Base-by-base conservation (phyloP, 2,329 filamentous ascomycete species). In the Coleophoma cylindrospora region DNA sequence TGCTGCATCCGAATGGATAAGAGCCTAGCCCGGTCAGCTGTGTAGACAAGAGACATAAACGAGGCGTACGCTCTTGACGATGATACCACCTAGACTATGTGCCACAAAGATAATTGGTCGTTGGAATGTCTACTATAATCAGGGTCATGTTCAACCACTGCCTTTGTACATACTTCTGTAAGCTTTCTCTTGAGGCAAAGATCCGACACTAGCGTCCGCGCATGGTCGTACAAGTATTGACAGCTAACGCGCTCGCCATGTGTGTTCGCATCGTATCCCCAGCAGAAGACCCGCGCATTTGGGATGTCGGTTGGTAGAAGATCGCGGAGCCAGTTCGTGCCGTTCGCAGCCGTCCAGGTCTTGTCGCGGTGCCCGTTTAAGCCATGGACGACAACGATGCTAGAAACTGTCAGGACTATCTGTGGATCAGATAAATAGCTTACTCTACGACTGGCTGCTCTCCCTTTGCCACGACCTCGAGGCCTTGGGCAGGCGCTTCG, bases 271-370 rank as follows among this genome's bases (percentile, higher is more conserved):
- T 70, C 61, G 57, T 71, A 71, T 32, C 69, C 68, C 51, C 60
- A 71, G 45, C 50, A 61, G 19, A 69, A 52, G 41, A 71, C 64
- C 40, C 69, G 59, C 46, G 65, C 64, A 52, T 66, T 64, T 12
- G 63, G 61, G 15, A 70, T 54, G 34, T 63, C 55, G 1, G 34
- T 38, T 3, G 64, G 58, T 6, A 68, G 50, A 17, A 66, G 49
- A 55, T 65, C 61, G 33, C 56, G 53, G 17, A 64, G 57, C 65
- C 65, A 67, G 45, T 54, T 48, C 1, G 54, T 48, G 10, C 51
- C 49, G 43, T 62, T 64, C n/a, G 49, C 47, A 8, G 56, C 56
- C n/a, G 52, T 62, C 61, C 63, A 65, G 11, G 63, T 63, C 46
- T 57, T 57, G 19, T 60, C 52, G n/a, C 54, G 56, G 44, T 65